Percentiles rank a stretch among this genome's conserved stretches.
Conservation (phyloP, 1,284 basidiomycete genomes). For the Apiotrichum gracile region DNA sequence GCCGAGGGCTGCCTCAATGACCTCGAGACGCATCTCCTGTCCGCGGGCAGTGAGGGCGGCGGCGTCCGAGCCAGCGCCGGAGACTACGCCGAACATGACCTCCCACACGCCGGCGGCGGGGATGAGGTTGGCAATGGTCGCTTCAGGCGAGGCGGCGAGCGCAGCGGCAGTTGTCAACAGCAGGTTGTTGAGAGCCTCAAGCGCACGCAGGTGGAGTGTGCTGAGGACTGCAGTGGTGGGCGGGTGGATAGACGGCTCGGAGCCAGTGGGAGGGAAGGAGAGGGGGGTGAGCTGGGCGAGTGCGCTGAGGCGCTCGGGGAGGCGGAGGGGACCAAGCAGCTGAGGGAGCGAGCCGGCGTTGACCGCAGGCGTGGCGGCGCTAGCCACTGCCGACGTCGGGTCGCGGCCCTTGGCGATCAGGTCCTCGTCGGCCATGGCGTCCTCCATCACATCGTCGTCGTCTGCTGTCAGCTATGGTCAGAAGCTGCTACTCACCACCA, state of each 20-base stretch:
- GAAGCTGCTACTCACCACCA: conserved; percentile 18
- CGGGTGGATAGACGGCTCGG: conserved; percentile 63
- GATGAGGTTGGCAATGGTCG: conserved; percentile 47
- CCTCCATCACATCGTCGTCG: conserved; percentile 43
- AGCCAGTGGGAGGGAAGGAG: conserved; percentile 69
- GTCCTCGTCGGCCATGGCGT: conserved; percentile 44
- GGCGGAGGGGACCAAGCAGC: conserved; percentile 48
- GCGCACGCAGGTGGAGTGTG: conserved; percentile 71
- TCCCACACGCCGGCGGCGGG: conserved; percentile 59
- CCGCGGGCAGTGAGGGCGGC: conserved; percentile 36
- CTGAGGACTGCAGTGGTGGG: conserved; percentile 77
- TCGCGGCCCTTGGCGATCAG: conserved; percentile 45
- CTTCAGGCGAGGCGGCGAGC: conserved; percentile 4
- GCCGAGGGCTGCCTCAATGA: conserved; percentile 45
- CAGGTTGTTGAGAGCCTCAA: conserved; percentile 87
- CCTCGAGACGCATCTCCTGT: conserved; percentile 44
- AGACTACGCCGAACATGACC: conserved; percentile 68
- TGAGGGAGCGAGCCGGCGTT: conserved; percentile 32
- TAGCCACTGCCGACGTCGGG: conserved; percentile 25
- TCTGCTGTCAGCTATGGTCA: conserved; percentile 36
- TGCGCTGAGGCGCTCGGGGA: conserved; percentile 56
- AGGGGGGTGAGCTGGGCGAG: conserved; percentile 66
- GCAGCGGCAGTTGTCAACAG: conserved; percentile 58
- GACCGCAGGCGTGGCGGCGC: conserved; percentile 33
- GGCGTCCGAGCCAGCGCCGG: conserved; percentile 35